Base-by-base conservation (phyloP, 495 filamentous ascomycete genomes). In the Aspergillus hancockii region DNA sequence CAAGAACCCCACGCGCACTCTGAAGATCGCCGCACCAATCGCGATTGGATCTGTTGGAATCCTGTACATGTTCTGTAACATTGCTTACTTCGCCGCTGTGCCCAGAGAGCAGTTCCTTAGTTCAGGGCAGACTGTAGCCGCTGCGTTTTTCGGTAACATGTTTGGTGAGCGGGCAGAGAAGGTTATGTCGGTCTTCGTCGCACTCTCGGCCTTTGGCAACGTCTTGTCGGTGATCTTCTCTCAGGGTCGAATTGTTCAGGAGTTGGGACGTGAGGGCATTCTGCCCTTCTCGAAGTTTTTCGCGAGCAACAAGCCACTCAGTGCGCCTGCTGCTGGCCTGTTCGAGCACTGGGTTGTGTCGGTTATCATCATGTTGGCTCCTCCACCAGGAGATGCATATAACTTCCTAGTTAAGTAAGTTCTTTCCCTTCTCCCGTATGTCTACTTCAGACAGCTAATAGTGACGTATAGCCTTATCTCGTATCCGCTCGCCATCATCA, bases 81-180 rank as follows among this genome's bases (percentile, higher is more conserved):
- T 90, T 50, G 87, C 88, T 55, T 90, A 90, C 68, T 89, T 90
- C 59, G 85, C 84, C 5, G 88, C 84, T 0, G 85, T 90, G 7
- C 79, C 85, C 21, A 85, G 84, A 59, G 77, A 81, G 18, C 84
- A 89, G 49, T 82, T 90, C 62, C 71, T 85, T 9, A 73, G 73
- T 4, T 84, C 83, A 0, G 83, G 82, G 21, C 78, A 81, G 16
- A 80, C 88, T 10, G 80, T 89, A 19, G 88, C 86, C 3, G 86
- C 84, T 0, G 63, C 80, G 0, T 83, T 91, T 70, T 89, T 90
- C 71, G 71, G 81, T 21, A 89, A 90, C 58, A 80, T 90, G 50
- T 87, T 89, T 59, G 86, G 87, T 12, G 69, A 75, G 30, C 73
- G 72, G 6, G 82, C 81, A 0, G 82, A 84, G 63, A 79, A 78